A percentile compares a stretch with the other conserved stretches of the same genome.
Conservation (phyloP, 345 rosid genomes). For the Nasturtium officinale region DNA sequence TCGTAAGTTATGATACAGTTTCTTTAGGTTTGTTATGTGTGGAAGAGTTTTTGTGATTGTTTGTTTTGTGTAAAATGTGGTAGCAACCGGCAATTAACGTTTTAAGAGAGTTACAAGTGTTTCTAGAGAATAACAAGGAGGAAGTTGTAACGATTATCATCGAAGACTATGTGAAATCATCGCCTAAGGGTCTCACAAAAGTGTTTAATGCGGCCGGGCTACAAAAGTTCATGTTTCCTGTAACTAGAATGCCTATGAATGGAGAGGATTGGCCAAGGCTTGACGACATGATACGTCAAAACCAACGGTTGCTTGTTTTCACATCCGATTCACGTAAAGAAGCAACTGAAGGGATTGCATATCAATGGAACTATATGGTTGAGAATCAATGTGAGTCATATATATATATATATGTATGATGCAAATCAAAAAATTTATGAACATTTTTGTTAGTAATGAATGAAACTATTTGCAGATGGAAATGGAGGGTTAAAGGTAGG, state of each 20-base stretch:
- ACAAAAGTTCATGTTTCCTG: slow-evolving; percentile 75
- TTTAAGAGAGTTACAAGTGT: slow-evolving; percentile 64
- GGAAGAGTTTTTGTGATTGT: neutral
- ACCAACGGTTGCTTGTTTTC: slow-evolving; percentile 82
- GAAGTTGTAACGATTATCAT: slow-evolving; percentile 84
- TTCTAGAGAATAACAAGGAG: slow-evolving; percentile 59
- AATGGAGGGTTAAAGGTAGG: slow-evolving; percentile 73
- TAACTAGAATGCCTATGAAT: slow-evolving; percentile 74
- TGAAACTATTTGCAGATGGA: slow-evolving; percentile 57
- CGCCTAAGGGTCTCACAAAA: slow-evolving; percentile 70
- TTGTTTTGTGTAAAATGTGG: neutral
- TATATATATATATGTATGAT: neutral
- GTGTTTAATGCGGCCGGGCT: slow-evolving; percentile 76
- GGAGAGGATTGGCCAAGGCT: slow-evolving; percentile 89
- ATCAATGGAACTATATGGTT: slow-evolving; percentile 80
- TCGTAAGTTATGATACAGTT: slow-evolving; percentile 56
- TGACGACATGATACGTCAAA: slow-evolving; percentile 66
- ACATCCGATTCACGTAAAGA: slow-evolving; percentile 77
- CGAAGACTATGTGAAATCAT: slow-evolving; percentile 83
- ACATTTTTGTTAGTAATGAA: neutral
- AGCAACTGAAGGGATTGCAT: slow-evolving; percentile 85
- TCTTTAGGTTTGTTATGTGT: neutral
- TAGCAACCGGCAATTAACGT: slow-evolving; percentile 75
- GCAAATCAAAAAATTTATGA: neutral
- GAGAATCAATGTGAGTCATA: slow-evolving; percentile 85